Percentiles rank a stretch among this genome's conserved stretches.
Evolutionary conservation across 1,284 basidiomycete species (phyloP).

Genomic region (Pseudozyma hubeiensis): DNA sequence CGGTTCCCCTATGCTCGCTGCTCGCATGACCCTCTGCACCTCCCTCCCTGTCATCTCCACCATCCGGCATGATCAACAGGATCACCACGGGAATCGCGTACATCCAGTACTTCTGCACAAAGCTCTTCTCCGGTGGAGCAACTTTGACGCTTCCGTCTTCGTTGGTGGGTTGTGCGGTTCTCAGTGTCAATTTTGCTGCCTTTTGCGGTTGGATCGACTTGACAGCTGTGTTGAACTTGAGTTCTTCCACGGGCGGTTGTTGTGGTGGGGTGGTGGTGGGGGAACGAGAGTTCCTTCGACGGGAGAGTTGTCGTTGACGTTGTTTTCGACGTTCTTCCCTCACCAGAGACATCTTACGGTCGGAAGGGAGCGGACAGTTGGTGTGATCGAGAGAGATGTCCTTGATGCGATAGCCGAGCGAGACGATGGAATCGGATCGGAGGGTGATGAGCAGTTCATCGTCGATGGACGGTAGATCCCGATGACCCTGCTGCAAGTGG

Average conservation of each 20-base stretch:
- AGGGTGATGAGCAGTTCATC: slow-evolving; percentile 21
- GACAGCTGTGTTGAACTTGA: neutral
- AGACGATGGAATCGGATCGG: neutral
- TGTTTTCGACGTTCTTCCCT: neutral
- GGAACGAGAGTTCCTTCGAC: slow-evolving; percentile 9
- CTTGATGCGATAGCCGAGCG: slow-evolving; percentile 17
- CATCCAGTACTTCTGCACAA: slow-evolving; percentile 61
- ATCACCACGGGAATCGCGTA: slow-evolving; percentile 50
- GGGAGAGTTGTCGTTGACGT: slow-evolving; percentile 13
- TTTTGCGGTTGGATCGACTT: neutral
- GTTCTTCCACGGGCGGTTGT: neutral
- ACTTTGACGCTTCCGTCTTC: slow-evolving; percentile 35
- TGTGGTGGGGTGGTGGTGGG: neutral
- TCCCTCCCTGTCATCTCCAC: slow-evolving; percentile 30
- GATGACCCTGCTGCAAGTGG: slow-evolving; percentile 27
- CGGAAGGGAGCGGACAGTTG: slow-evolving; percentile 16
- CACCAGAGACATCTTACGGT: neutral
- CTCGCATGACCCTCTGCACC: slow-evolving; percentile 21
- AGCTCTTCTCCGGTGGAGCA: slow-evolving; percentile 35
- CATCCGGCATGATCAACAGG: slow-evolving; percentile 48
- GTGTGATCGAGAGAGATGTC: slow-evolving; percentile 24
- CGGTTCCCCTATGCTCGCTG: slow-evolving; percentile 6
- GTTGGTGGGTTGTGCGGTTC: slow-evolving; percentile 31
- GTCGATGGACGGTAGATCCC: slow-evolving; percentile 12
- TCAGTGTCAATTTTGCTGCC: neutral